A percentile compares a stretch with the other conserved stretches of the same genome.
Evolutionary conservation across 176 grass and related monocot genomes (phyloP).

Genomic region (Olyra latifolia): DNA sequence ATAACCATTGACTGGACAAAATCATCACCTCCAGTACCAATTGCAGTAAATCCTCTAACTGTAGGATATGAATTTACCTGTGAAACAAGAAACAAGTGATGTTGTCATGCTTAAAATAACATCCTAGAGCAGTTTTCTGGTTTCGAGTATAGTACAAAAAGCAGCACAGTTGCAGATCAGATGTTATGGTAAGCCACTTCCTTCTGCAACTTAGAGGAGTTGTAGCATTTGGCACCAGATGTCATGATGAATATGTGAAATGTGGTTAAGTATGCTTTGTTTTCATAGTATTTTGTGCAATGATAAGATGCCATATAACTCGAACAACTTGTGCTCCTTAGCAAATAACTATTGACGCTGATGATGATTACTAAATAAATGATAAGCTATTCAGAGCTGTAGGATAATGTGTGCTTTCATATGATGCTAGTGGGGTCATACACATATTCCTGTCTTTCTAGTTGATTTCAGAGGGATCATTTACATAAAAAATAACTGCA

Average conservation of each 20-base stretch:
- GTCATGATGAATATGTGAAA: background rate
- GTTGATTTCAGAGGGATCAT: background rate
- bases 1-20: constrained; percentile 83
- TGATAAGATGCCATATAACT: background rate
- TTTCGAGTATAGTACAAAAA: background rate
- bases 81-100: background rate
- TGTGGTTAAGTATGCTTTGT: background rate
- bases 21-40: constrained; percentile 77
- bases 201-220: background rate
- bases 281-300: background rate
- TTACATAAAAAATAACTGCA: background rate
- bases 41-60: constrained; percentile 78
- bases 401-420: background rate
- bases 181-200: background rate
- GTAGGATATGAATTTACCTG: constrained; percentile 83
- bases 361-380: background rate
- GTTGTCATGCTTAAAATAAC: background rate
- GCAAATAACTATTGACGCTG: background rate
- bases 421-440: background rate
- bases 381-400: background rate
- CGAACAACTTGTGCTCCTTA: background rate
- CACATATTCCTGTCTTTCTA: background rate
- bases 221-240: background rate
- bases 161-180: background rate
- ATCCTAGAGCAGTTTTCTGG: background rate